phyloP scores from a whole-genome alignment of 352 stramenopile genomes.

The Blastocystis sp. region DNA sequence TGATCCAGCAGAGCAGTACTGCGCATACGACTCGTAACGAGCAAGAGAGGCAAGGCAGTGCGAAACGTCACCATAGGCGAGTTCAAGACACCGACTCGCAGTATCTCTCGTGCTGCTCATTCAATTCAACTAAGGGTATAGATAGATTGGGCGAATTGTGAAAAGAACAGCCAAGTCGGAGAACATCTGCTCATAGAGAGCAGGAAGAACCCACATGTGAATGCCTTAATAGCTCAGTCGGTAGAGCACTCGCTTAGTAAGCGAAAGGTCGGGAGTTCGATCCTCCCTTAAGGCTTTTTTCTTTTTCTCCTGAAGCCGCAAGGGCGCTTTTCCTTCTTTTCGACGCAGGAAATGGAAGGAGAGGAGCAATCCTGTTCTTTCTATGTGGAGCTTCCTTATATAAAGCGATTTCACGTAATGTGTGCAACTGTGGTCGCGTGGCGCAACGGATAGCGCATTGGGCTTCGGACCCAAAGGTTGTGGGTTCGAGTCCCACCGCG shows the following conservation, averaged over 20 bases:
- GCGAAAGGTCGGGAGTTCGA: slow-evolving; percentile 60
- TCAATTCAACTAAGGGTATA: neutral
- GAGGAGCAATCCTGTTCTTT: neutral
- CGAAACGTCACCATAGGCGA: neutral
- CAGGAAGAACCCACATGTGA: neutral
- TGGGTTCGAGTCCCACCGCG: slow-evolving; percentile 28
- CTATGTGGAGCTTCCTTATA: neutral
- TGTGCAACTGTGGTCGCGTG: neutral
- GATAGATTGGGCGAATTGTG: too few species aligned
- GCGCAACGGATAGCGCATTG: slow-evolving; percentile 19
- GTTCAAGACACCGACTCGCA: neutral
- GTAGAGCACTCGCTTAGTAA: slow-evolving; percentile 53
- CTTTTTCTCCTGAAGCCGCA: too few species aligned
- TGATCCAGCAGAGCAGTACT: neutral
- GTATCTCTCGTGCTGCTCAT: neutral
- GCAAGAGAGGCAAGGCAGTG: neutral
- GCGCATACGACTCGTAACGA: neutral
- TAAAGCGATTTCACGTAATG: neutral
- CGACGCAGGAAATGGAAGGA: too few species aligned
- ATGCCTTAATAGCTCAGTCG: slow-evolving; percentile 33
- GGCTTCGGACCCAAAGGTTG: slow-evolving; percentile 22
- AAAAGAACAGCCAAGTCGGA: too few species aligned
- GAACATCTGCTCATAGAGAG: too few species aligned
- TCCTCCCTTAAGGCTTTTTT: slow-evolving; percentile 62
- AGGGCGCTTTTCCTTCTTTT: too few species aligned